phyloP scores from a whole-genome alignment of 2,329 filamentous ascomycete genomes.

The Periconia sp. region DNA sequence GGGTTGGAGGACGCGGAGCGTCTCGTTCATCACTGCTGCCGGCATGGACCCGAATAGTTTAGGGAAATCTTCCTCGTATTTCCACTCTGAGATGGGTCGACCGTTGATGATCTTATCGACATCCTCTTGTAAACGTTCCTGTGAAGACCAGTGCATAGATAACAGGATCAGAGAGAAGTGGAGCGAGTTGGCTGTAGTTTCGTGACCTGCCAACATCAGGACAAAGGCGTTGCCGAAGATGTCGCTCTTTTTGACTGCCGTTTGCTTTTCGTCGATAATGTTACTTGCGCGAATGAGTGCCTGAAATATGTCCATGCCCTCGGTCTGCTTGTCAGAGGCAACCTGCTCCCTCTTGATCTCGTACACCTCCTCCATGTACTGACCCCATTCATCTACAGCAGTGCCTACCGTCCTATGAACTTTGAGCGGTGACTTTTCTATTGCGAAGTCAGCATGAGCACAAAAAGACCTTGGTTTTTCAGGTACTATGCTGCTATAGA shows the following conservation, averaged over 20 bases:
- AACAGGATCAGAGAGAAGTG: conserved; percentile 72
- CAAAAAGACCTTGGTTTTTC: background rate
- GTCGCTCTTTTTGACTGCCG: conserved; percentile 48
- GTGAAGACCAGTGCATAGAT: conserved; percentile 64
- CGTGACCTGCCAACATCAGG: conserved; percentile 72
- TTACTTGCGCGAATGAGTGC: conserved; percentile 39
- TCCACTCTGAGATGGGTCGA: conserved; percentile 63
- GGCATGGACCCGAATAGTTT: conserved; percentile 68
- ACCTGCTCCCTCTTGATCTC: conserved; percentile 59
- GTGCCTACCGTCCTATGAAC: conserved; percentile 55
- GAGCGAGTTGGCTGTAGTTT: conserved; percentile 75
- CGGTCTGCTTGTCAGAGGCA: conserved; percentile 35
- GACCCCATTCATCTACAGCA: conserved; percentile 64
- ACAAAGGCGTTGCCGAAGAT: conserved; percentile 71
- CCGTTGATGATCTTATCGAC: conserved; percentile 66
- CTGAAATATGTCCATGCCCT: conserved; percentile 60
- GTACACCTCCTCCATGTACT: conserved; percentile 71
- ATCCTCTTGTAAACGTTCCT: conserved; percentile 68
- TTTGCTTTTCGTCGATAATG: conserved; percentile 38
- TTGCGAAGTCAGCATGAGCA: background rate
- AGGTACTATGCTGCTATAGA: background rate
- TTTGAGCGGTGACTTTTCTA: conserved; percentile 45
- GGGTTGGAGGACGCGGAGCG: conserved; percentile 71
- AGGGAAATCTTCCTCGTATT: conserved; percentile 68
- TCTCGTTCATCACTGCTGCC: conserved; percentile 77